These are phyloP conservation scores for Flagelloscypha sp. DNA, from an alignment of 768 basidiomycete species.

Conservation along the genomic window DNA sequence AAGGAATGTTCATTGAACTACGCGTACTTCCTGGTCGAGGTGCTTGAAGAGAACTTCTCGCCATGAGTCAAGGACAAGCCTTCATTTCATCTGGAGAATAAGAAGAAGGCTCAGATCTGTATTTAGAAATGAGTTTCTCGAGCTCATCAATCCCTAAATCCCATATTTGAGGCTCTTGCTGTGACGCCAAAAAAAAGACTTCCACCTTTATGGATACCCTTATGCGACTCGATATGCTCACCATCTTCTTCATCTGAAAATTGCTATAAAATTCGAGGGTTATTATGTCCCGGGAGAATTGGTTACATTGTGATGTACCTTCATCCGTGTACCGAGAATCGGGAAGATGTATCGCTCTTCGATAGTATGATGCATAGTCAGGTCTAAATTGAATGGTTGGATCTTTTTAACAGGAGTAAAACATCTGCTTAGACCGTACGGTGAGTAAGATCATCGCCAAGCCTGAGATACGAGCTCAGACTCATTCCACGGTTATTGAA, in stretches of 20 bases:
- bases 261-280: no score
- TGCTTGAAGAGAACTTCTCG: slow-evolving; percentile 41
- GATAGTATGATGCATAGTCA: slow-evolving; percentile 48
- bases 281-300: no score
- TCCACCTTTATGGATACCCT: slow-evolving; percentile 45
- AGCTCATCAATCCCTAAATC: slow-evolving; percentile 39
- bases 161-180: neutral
- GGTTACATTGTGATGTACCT: no score
- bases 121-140: slow-evolving; percentile 30
- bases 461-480: slow-evolving; percentile 32
- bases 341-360: slow-evolving; percentile 49
- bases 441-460: slow-evolving; percentile 28
- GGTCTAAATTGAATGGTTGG: slow-evolving; percentile 24
- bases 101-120: slow-evolving; percentile 30
- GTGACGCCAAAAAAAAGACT: neutral
- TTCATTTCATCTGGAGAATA: slow-evolving; percentile 46
- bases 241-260: slow-evolving; percentile 33
- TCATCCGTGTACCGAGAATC: slow-evolving; percentile 39
- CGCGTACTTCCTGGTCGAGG: slow-evolving; percentile 46
- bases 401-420: neutral
- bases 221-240: slow-evolving; percentile 41
- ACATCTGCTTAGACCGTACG: slow-evolving; percentile 21
- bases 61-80: slow-evolving; percentile 39
- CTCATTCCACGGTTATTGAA: slow-evolving; percentile 37
- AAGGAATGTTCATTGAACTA: neutral